phyloP scores from a whole-genome alignment of 2,329 filamentous ascomycete species.

The Hawksworthiomyces lignivorus region DNA sequence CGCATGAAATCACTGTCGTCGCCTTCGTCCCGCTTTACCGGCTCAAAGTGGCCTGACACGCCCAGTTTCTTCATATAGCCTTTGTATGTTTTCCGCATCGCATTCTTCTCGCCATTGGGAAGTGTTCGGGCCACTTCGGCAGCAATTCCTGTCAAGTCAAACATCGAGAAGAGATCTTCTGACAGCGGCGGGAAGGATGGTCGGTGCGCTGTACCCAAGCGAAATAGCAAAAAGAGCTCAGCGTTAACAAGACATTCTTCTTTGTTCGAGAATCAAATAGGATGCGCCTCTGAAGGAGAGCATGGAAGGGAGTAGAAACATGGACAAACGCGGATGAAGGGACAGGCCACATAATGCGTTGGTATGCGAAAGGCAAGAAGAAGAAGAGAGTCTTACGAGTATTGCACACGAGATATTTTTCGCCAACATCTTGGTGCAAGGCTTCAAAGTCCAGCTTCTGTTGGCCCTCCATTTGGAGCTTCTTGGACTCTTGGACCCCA shows the following conservation, averaged over 20 bases:
- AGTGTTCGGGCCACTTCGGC: slow-evolving; percentile 55
- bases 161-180: slow-evolving; percentile 53
- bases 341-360: background rate
- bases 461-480: slow-evolving; percentile 51
- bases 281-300: background rate
- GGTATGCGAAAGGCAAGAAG: background rate
- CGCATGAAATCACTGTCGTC: slow-evolving; percentile 44
- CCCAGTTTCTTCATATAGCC: slow-evolving; percentile 58
- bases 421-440: slow-evolving; percentile 58
- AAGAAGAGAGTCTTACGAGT: slow-evolving; percentile 55
- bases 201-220: slow-evolving; percentile 37
- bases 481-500: slow-evolving; percentile 52
- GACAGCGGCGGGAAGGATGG: slow-evolving; percentile 40
- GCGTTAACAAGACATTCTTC: slow-evolving; percentile 33
- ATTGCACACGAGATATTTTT: slow-evolving; percentile 60
- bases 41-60: slow-evolving; percentile 54
- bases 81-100: slow-evolving; percentile 60
- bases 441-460: slow-evolving; percentile 55
- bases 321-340: background rate
- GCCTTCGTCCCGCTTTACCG: slow-evolving; percentile 46
- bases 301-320: background rate
- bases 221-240: slow-evolving; percentile 16
- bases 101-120: slow-evolving; percentile 60
- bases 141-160: slow-evolving; percentile 48
- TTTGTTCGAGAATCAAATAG: background rate